Conservation (phyloP, 2,329 filamentous ascomycete species). For the Ophiostoma triangulosporum region DNA sequence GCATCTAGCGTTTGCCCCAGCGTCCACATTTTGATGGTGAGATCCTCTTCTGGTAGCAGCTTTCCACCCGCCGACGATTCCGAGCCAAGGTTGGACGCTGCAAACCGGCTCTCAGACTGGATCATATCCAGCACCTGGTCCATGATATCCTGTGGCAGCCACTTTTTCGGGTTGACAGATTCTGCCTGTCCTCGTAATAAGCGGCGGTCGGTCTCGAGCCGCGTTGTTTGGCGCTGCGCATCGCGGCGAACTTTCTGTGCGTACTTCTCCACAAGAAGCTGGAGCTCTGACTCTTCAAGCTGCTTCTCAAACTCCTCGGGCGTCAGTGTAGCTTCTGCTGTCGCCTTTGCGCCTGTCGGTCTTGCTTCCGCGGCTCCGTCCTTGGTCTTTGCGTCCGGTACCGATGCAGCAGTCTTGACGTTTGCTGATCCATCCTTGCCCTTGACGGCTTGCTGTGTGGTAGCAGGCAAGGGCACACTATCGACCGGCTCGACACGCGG, state of each 20-base stretch:
- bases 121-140: conserved; percentile 64
- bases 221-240: conserved; percentile 58
- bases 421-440: conserved; percentile 9
- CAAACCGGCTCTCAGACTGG: conserved; percentile 48
- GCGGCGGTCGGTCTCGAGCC: conserved; percentile 74
- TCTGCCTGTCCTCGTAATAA: conserved; percentile 70
- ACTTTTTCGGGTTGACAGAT: conserved; percentile 56
- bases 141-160: conserved; percentile 69
- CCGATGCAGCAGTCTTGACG: conserved; percentile 5
- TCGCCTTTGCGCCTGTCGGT: conserved; percentile 11
- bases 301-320: conserved; percentile 85
- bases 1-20: conserved; percentile 58
- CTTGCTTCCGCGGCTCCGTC: conserved; percentile 13
- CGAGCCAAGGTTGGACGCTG: conserved; percentile 33
- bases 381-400: conserved; percentile 6
- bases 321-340: conserved; percentile 40
- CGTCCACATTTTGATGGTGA: conserved; percentile 71
- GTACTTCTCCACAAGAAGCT: conserved; percentile 75
- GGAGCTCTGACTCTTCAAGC: conserved; percentile 80
- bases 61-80: conserved; percentile 34
- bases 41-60: conserved; percentile 59
- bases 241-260: conserved; percentile 68
- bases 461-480: conserved; percentile 17
- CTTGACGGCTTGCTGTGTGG: conserved; percentile 1
- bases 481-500: conserved; percentile 47